Evolutionary conservation across 306 rosid species (phyloP).

Genomic region (Medicago truncatula): MtrunA17r5.0-ANR NC_053045.1:12484501-12485000

Average conservation of each 20-base stretch:
- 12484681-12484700: conserved; percentile 53
- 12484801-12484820: conserved; percentile 57
- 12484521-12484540: background rate
- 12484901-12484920: background rate
- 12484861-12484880: conserved; percentile 97
- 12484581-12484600: conserved; percentile 19
- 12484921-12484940: conserved; percentile 19
- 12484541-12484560: conserved; percentile 14
- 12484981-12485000: conserved; percentile 73
- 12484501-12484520: conserved; percentile 39
- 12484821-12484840: conserved; percentile 72
- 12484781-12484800: conserved; percentile 36
- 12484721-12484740: conserved; percentile 66
- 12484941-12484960: conserved; percentile 35
- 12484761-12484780: conserved; percentile 44
- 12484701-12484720: conserved; percentile 82
- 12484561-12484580: background rate
- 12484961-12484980: background rate
- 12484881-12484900: conserved; percentile 52
- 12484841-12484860: conserved; percentile 85
- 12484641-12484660: conserved; percentile 39
- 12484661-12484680: conserved; percentile 67
- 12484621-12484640: conserved; percentile 29
- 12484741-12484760: conserved; percentile 57
- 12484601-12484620: conserved; percentile 1